Base-by-base conservation (phyloP, 2,329 filamentous ascomycete species). In the Zymoseptoria ardabiliae region DNA sequence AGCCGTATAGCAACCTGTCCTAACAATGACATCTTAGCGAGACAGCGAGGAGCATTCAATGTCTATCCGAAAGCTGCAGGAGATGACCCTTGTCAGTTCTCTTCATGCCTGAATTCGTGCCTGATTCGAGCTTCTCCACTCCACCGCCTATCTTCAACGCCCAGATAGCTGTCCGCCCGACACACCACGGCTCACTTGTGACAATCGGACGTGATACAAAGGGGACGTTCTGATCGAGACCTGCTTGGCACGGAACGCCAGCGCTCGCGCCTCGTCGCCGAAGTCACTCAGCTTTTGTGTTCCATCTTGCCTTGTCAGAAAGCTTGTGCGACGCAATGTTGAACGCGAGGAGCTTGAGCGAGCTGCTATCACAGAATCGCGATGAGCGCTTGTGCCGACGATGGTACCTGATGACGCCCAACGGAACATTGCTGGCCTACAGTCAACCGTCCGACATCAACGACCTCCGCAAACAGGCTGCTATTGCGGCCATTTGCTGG, bases 381-480 rank as follows among this genome's bases (percentile, higher is more conserved):
- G 73, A 78, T 59, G 68, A 72, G 23, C 69, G 72, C 48, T 71
- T 78, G 45, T 78, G 75, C 66, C 74, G 74, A 30, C 72, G 73
- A 50, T 76, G 75, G 71, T 77, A 74, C 62, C 69, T 80, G 57
- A 81, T 80, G 75, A 80, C 78, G 28, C 77, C 77, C 21, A 80
- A 79, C 64, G 79, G 78, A 62, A 80, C 77, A 2, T 68, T 81
- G 20, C 71, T 81, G 55, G 78, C 79, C 50, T 79, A 80, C 66
- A 79, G 74, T 19, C 75, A 75, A 21, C 77, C 78, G 11, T 72
- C 75, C n/a, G 74, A 80, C 62, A 77, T 78, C 66, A 76, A 76
- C 61, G 75, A 78, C 61, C 71, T 81, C 30, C 76, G 79, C 49
- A 78, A 78, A 58, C 77, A 79, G 64, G 78, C 77, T 21, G 77